Evolutionary conservation across 1,284 basidiomycete species (phyloP).

Genomic region (Athelia sp.): DNA sequence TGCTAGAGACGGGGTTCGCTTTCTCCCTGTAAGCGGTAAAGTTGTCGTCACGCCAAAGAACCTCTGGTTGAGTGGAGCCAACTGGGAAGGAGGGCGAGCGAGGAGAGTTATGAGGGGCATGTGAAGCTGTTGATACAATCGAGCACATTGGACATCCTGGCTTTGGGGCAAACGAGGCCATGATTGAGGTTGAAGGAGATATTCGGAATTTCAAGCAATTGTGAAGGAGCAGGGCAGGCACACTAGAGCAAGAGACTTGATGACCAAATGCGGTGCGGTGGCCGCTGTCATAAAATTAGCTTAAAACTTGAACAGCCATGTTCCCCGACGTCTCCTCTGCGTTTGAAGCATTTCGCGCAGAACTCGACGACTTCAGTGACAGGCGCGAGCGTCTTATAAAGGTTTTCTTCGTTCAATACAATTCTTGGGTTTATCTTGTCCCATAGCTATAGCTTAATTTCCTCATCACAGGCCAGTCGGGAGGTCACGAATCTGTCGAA

Average conservation of each 20-base stretch:
- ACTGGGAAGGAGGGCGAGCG: constrained; percentile 38
- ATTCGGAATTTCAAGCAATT: too few species aligned
- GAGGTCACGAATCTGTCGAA: constrained; percentile 94
- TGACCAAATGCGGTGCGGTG: too few species aligned
- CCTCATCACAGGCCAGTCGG: constrained; percentile 57
- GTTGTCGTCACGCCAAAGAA: constrained; percentile 70
- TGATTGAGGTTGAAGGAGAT: constrained; percentile 13
- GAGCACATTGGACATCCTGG: constrained; percentile 71
- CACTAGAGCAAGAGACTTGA: too few species aligned
- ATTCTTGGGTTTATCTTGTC: too few species aligned
- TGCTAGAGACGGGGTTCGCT: constrained; percentile 61
- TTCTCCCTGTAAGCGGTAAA: constrained; percentile 69
- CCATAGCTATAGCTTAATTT: too few species aligned
- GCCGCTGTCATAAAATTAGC: too few species aligned
- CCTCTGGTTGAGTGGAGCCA: constrained; percentile 44
- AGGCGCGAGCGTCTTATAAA: constrained; percentile 82
- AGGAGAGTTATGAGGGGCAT: constrained; percentile 37
- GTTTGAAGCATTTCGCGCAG: constrained; percentile 60
- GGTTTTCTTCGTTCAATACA: constrained; percentile 31
- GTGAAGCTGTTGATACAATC: constrained; percentile 54
- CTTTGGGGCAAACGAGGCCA: constrained; percentile 50
- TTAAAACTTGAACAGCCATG: neutral
- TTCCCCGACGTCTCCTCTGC: constrained; percentile 8
- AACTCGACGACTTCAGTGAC: constrained; percentile 74
- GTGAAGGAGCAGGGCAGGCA: too few species aligned